These are phyloP conservation scores for Blastomyces silverae DNA, from an alignment of 2,329 filamentous ascomycete genomes.

Conservation along the genomic window DNA sequence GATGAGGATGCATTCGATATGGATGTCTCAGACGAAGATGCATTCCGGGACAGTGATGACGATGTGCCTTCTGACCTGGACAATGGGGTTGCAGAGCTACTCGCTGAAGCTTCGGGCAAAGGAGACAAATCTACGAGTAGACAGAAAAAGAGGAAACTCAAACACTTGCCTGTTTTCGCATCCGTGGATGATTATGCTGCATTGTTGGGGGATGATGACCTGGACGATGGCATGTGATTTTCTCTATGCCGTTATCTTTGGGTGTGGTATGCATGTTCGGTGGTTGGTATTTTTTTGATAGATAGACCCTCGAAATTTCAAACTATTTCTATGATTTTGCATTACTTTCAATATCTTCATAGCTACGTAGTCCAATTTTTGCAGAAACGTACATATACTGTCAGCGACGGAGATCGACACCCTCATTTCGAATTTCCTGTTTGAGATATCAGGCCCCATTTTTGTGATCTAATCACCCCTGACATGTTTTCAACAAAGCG, in stretches of 20 bases:
- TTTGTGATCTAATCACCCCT: neutral
- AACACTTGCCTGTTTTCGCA: constrained; percentile 84
- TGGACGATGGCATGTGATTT: constrained; percentile 32
- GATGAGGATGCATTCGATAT: constrained; percentile 51
- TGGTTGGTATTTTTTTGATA: neutral
- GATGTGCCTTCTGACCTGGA: constrained; percentile 49
- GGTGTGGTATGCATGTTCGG: neutral
- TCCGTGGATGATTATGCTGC: constrained; percentile 90
- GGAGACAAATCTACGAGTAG: constrained; percentile 37
- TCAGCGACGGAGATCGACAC: neutral
- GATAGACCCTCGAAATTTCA: constrained; percentile 1
- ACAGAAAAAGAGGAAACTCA: constrained; percentile 74
- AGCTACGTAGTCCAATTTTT: neutral
- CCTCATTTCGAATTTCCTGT: neutral
- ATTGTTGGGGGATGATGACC: constrained; percentile 64
- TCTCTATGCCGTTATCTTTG: neutral
- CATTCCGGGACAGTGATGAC: constrained; percentile 49
- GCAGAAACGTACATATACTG: neutral
- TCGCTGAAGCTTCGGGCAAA: constrained; percentile 34
- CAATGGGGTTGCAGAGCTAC: constrained; percentile 35
- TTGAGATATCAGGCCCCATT: neutral
- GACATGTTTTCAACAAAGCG: neutral
- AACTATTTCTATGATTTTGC: neutral
- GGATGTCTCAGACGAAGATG: constrained; percentile 42
- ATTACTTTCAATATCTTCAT: neutral